Evolutionary conservation across 306 rosid genomes (phyloP).

Genomic region (Trifolium dubium): DNA sequence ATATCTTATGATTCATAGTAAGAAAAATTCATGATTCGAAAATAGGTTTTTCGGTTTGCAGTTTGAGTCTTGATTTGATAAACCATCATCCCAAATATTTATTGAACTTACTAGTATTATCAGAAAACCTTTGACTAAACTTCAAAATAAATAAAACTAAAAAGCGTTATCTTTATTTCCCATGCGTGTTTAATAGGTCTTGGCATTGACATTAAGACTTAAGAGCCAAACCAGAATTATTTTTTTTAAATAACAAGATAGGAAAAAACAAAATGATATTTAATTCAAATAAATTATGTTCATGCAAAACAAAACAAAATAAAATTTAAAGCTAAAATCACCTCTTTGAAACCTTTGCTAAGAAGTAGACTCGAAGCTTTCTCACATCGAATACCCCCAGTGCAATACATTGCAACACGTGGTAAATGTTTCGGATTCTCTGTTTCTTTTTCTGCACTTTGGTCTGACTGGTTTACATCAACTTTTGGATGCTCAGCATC

Average conservation of each 20-base stretch:
- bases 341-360: slow-evolving; percentile 90
- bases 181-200: neutral
- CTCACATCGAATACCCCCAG: slow-evolving; percentile 98
- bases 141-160: neutral
- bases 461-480: slow-evolving; percentile 43
- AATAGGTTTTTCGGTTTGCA: too few relatives aligned
- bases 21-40: too few relatives aligned
- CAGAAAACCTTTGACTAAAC: neutral
- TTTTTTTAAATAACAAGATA: neutral
- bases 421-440: slow-evolving; percentile 55
- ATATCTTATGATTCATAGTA: too few relatives aligned
- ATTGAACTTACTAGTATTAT: neutral
- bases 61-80: too few relatives aligned
- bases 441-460: slow-evolving; percentile 41
- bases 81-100: neutral
- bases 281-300: neutral
- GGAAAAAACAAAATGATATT: neutral
- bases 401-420: slow-evolving; percentile 96
- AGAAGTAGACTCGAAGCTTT: slow-evolving; percentile 96
- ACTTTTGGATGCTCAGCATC: slow-evolving; percentile 40
- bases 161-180: neutral
- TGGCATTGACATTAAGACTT: neutral
- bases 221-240: slow-evolving; percentile 19
- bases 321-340: slow-evolving; percentile 39
- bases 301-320: neutral